A percentile compares a stretch with the other conserved stretches of the same genome.
Evolutionary conservation across 139 green algal species (phyloP).

Genomic region (Tetradesmus lagerheimii): DNA sequence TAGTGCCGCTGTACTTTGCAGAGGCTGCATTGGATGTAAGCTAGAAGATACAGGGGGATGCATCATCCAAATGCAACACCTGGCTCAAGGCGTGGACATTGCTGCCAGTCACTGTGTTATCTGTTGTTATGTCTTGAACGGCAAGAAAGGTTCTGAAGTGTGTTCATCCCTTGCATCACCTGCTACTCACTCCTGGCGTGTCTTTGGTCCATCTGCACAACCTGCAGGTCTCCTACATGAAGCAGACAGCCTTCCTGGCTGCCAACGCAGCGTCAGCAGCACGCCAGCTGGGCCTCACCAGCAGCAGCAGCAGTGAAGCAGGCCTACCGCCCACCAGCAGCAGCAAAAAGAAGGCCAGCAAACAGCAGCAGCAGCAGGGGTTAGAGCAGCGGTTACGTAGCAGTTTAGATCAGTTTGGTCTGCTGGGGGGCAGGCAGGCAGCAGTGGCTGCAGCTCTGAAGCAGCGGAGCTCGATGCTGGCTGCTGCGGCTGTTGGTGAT

Average conservation of each 20-base stretch:
- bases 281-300: slow-evolving; percentile 42
- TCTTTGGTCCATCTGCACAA: too few species aligned
- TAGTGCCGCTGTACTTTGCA: too few species aligned
- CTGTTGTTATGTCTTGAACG: too few species aligned
- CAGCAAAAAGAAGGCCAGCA: slow-evolving; percentile 14
- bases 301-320: slow-evolving; percentile 32
- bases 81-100: too few species aligned
- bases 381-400: neutral
- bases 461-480: slow-evolving; percentile 32
- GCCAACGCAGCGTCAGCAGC: slow-evolving; percentile 73
- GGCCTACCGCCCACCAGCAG: neutral
- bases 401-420: neutral
- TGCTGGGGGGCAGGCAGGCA: neutral
- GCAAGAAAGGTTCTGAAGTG: too few species aligned
- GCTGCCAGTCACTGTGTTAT: too few species aligned
- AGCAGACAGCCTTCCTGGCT: slow-evolving; percentile 88
- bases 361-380: slow-evolving; percentile 25
- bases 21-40: too few species aligned
- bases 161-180: too few species aligned
- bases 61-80: too few species aligned
- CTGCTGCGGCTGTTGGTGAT: slow-evolving; percentile 39
- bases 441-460: slow-evolving; percentile 8
- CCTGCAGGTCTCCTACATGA: slow-evolving; percentile 71
- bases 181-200: too few species aligned
- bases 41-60: too few species aligned